These are phyloP conservation scores for Trichoderma asperellum DNA, from an alignment of 2,329 filamentous ascomycete species.

Conservation along the genomic window DNA sequence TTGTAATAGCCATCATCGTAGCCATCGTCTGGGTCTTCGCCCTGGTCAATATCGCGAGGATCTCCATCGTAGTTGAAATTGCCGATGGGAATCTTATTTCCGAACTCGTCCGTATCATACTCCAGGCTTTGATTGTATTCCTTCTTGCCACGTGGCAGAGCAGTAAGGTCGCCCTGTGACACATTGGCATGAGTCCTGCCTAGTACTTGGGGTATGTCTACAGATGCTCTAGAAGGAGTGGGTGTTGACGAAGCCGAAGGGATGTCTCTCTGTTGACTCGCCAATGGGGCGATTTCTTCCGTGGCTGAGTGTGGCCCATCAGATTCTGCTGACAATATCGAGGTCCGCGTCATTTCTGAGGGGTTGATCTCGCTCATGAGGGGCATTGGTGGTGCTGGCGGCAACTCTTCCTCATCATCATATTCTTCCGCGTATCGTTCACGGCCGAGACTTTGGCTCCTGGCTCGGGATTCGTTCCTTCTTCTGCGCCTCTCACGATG, in stretches of 20 bases:
- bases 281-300: constrained; percentile 63
- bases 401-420: constrained; percentile 58
- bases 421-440: constrained; percentile 55
- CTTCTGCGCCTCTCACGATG: constrained; percentile 56
- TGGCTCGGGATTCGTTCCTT: constrained; percentile 51
- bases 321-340: constrained; percentile 80
- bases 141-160: constrained; percentile 54
- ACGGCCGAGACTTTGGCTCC: constrained; percentile 49
- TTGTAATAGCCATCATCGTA: constrained; percentile 56
- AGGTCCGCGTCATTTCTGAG: constrained; percentile 85
- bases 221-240: constrained; percentile 61
- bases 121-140: constrained; percentile 53
- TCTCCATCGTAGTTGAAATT: constrained; percentile 49
- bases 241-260: constrained; percentile 65
- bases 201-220: constrained; percentile 62
- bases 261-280: constrained; percentile 65
- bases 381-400: constrained; percentile 76
- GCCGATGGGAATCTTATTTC: constrained; percentile 47
- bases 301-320: constrained; percentile 72
- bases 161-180: constrained; percentile 62
- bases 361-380: constrained; percentile 83
- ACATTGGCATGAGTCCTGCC: constrained; percentile 70
- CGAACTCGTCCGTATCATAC: constrained; percentile 53
- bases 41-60: constrained; percentile 36
- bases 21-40: constrained; percentile 48